phyloP scores from a whole-genome alignment of 306 rosid species.

The Parietaria judaica region DNA sequence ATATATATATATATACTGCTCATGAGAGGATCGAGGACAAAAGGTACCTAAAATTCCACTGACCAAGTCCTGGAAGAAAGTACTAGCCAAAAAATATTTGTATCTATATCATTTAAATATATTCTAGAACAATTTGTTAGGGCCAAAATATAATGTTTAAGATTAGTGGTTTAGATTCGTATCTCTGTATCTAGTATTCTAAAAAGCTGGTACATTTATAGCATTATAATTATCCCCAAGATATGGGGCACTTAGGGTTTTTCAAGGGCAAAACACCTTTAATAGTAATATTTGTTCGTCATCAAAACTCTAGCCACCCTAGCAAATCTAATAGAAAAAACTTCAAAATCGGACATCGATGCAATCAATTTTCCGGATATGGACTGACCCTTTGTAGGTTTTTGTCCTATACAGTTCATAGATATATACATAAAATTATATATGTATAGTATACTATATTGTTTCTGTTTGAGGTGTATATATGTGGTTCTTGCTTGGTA shows the following conservation, averaged over 20 bases:
- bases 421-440: not conserved
- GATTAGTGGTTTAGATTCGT: slow-evolving; percentile 13
- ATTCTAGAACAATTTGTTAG: not conserved
- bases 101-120: not conserved
- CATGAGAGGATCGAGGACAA: not conserved
- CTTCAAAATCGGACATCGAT: not conserved
- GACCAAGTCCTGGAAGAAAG: not conserved
- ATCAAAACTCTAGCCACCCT: slow-evolving; percentile 13
- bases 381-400: not conserved
- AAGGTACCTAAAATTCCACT: not conserved
- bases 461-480: not conserved
- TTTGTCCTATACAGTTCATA: not conserved
- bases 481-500: too few species aligned
- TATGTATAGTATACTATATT: not conserved
- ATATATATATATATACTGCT: not conserved
- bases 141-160: not conserved
- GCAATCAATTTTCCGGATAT: slow-evolving; percentile 4
- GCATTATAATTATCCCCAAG: slow-evolving; percentile 15
- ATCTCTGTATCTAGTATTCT: not conserved
- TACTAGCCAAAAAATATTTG: not conserved
- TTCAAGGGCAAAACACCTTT: not conserved
- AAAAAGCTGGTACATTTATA: not conserved
- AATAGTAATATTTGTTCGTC: not conserved
- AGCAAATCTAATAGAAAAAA: slow-evolving; percentile 21
- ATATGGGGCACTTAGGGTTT: slow-evolving; percentile 13